Conservation (phyloP, 495 filamentous ascomycete species). For the Podospora pseudoanserina region DNA sequence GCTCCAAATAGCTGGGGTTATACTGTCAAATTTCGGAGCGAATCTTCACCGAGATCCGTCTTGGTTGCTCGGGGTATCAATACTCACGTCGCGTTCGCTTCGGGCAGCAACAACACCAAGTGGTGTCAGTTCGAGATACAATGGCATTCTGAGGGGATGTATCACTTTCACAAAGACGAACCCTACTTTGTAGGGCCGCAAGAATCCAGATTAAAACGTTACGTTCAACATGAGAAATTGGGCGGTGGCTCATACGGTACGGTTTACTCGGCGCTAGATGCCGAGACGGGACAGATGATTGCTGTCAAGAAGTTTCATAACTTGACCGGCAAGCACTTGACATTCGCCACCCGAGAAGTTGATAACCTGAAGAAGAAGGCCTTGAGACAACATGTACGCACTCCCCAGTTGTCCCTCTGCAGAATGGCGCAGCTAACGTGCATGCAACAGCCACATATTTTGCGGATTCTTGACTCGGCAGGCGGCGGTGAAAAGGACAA, state of each 20-base stretch:
- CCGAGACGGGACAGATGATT: constrained; percentile 25
- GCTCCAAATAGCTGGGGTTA: constrained; percentile 6
- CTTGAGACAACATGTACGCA: constrained; percentile 28
- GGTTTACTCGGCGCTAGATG: constrained; percentile 30
- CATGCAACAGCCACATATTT: constrained; percentile 22
- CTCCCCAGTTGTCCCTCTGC: background rate
- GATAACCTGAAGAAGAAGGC: constrained; percentile 27
- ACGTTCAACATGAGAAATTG: constrained; percentile 24
- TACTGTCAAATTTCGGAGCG: constrained; percentile 23
- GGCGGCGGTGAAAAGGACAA: constrained; percentile 15
- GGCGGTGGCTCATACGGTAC: constrained; percentile 33
- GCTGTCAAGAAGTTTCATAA: constrained; percentile 37
- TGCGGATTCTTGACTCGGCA: constrained; percentile 26
- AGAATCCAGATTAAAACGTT: constrained; percentile 20
- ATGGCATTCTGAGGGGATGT: constrained; percentile 26
- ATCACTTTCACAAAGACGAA: constrained; percentile 21
- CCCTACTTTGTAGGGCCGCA: constrained; percentile 28
- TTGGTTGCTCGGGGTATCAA: constrained; percentile 32
- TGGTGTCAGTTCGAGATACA: constrained; percentile 32
- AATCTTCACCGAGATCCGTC: constrained; percentile 22
- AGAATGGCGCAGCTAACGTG: background rate
- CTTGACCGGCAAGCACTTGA: constrained; percentile 28
- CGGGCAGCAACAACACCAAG: constrained; percentile 6
- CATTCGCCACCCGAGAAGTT: constrained; percentile 32
- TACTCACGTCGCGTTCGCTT: constrained; percentile 29